These are phyloP conservation scores for Austropuccinia psidii DNA, from an alignment of 1,284 basidiomycete genomes.

Conservation along the genomic window DNA sequence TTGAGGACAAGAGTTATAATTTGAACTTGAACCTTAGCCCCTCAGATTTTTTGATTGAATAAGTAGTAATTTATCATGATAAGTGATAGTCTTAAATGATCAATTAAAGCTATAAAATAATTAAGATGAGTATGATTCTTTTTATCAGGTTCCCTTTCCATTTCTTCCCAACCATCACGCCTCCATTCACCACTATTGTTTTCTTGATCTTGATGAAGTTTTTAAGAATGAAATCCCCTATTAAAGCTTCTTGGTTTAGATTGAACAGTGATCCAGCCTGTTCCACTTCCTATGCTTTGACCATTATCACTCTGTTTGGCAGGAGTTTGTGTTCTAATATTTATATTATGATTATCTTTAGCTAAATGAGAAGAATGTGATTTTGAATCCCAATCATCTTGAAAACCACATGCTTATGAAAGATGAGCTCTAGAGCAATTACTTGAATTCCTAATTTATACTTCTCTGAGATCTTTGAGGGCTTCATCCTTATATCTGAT, in stretches of 20 bases:
- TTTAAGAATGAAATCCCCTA: background rate
- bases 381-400: slow-evolving; percentile 3
- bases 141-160: slow-evolving; percentile 21
- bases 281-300: slow-evolving; percentile 7
- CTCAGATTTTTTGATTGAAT: no score
- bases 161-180: slow-evolving; percentile 34
- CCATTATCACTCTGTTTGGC: slow-evolving; percentile 23
- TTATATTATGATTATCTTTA: background rate
- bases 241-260: slow-evolving; percentile 12
- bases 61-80: background rate
- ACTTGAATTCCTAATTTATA: background rate
- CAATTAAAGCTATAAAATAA: slow-evolving; percentile 8
- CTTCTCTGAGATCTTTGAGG: no score
- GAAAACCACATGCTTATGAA: background rate
- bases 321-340: slow-evolving; percentile 15
- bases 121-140: background rate
- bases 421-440: background rate
- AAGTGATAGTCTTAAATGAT: background rate
- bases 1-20: no score
- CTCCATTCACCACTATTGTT: slow-evolving; percentile 19
- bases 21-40: no score
- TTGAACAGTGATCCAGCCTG: slow-evolving; percentile 30
- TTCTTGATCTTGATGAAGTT: background rate
- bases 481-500: no score
- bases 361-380: background rate